phyloP scores from a whole-genome alignment of 768 basidiomycete species.

The Rhodotorula kratochvilovae region DNA sequence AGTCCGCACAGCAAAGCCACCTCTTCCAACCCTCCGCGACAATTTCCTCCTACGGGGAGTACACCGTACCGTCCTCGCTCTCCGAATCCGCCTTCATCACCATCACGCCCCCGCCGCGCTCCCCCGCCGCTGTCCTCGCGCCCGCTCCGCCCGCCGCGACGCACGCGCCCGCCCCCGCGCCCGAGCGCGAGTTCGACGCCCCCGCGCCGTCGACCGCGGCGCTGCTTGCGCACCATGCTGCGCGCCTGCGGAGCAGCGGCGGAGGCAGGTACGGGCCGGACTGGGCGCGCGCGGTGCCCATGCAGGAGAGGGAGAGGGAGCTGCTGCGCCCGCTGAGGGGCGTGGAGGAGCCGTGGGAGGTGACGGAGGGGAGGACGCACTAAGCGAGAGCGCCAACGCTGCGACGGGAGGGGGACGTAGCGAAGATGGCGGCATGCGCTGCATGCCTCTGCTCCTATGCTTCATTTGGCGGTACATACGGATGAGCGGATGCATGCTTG shows the following conservation, averaged over 20 bases:
- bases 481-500: too few species aligned
- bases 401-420: too few species aligned
- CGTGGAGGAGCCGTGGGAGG: not conserved
- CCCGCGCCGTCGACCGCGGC: not conserved
- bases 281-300: not conserved
- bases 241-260: not conserved
- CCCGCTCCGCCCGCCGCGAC: not conserved
- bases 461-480: too few species aligned
- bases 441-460: too few species aligned
- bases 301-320: not conserved
- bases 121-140: not conserved
- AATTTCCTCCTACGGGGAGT: not conserved
- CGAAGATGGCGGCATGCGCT: too few species aligned
- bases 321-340: not conserved
- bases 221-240: not conserved
- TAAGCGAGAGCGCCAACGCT: too few species aligned
- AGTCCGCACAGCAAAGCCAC: not conserved
- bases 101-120: not conserved
- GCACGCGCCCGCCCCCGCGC: not conserved
- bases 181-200: not conserved
- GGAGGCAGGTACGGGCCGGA: not conserved
- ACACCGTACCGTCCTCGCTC: not conserved
- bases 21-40: not conserved
- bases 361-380: not conserved
- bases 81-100: slow-evolving; percentile 2